Percentiles rank a stretch among this genome's conserved stretches.
Evolutionary conservation across 148 eudicot species (phyloP).

Genomic region (Pouteria glomerata): DNA sequence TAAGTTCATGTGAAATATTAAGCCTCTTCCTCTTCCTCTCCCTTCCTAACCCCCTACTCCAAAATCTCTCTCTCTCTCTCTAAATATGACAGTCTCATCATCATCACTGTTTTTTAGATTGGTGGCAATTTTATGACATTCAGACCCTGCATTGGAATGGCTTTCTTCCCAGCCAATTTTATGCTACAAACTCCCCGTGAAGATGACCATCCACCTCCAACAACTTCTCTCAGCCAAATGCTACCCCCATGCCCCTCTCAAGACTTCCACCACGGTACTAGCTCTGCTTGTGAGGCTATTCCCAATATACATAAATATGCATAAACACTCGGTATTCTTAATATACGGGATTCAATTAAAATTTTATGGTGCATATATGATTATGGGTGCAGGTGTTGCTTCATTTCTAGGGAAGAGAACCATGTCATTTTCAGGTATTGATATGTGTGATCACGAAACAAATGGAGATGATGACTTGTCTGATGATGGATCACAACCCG

Average conservation of each 20-base stretch:
- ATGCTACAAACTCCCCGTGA: slow-evolving; percentile 70
- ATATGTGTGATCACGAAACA: slow-evolving; percentile 34
- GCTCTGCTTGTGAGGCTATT: too few relatives aligned
- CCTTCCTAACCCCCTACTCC: too few relatives aligned
- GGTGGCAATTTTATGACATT: slow-evolving; percentile 22
- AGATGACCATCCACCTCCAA: slow-evolving; percentile 38
- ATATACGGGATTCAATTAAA: too few relatives aligned
- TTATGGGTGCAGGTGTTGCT: slow-evolving; percentile 45
- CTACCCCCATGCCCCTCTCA: slow-evolving; percentile 66
- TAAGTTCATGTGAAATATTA: too few relatives aligned
- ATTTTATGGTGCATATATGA: neutral
- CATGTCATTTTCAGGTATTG: slow-evolving; percentile 74
- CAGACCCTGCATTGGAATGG: slow-evolving; percentile 73
- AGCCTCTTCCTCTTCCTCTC: slow-evolving; percentile 8
- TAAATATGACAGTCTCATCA: slow-evolving; percentile 6
- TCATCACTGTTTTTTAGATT: slow-evolving; percentile 9
- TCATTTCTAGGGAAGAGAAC: slow-evolving; percentile 79
- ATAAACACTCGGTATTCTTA: too few relatives aligned
- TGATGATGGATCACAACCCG: slow-evolving; percentile 76
- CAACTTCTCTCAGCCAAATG: slow-evolving; percentile 48
- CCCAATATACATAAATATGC: too few relatives aligned
- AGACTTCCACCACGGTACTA: slow-evolving; percentile 70
- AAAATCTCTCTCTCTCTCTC: slow-evolving; percentile 15
- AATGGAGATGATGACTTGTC: slow-evolving; percentile 72
- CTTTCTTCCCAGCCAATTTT: slow-evolving; percentile 78